These are phyloP conservation scores for Entomortierella lignicola DNA, from an alignment of 192 early-diverging fungal genomes.

Conservation along the genomic window DNA sequence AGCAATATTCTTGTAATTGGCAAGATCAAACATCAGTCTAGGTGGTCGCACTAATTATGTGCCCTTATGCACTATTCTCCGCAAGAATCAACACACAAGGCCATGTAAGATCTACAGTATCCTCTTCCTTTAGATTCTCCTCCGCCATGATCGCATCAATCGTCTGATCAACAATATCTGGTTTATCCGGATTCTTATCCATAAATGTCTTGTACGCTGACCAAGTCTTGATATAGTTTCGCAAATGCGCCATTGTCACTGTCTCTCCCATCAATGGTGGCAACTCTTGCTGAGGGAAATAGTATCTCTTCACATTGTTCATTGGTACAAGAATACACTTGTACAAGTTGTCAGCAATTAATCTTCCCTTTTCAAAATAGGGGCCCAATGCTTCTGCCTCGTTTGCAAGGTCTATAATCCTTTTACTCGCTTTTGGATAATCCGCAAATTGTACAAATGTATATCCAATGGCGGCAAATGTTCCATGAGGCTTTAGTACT, in stretches of 20 bases:
- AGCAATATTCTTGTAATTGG: too few relatives aligned
- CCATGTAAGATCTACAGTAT: slow-evolving; percentile 58
- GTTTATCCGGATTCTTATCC: slow-evolving; percentile 42
- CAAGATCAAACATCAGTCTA: too few relatives aligned
- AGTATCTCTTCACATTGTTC: slow-evolving; percentile 53
- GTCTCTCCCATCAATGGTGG: slow-evolving; percentile 51
- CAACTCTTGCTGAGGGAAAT: slow-evolving; percentile 22
- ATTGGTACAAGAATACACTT: slow-evolving; percentile 58
- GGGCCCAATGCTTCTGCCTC: slow-evolving; percentile 47
- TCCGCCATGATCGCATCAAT: slow-evolving; percentile 44
- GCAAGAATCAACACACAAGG: slow-evolving; percentile 62
- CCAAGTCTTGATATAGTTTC: slow-evolving; percentile 67
- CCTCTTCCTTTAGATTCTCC: slow-evolving; percentile 31
- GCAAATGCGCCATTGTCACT: slow-evolving; percentile 54
- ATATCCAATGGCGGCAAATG: slow-evolving; percentile 67
- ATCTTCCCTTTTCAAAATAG: slow-evolving; percentile 61
- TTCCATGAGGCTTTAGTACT: slow-evolving; percentile 71
- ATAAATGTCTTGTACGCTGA: slow-evolving; percentile 67
- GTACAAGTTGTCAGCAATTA: slow-evolving; percentile 60
- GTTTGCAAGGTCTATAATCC: slow-evolving; percentile 34
- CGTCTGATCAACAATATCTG: slow-evolving; percentile 60
- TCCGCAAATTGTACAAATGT: slow-evolving; percentile 52
- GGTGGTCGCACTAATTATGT: too few relatives aligned
- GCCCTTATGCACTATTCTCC: slow-evolving; percentile 20
- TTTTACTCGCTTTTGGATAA: slow-evolving; percentile 38